A percentile compares a stretch with the other conserved stretches of the same genome.
Conservation (phyloP, 2,329 filamentous ascomycete genomes). For the Pestalotiopsis sp. region DNA sequence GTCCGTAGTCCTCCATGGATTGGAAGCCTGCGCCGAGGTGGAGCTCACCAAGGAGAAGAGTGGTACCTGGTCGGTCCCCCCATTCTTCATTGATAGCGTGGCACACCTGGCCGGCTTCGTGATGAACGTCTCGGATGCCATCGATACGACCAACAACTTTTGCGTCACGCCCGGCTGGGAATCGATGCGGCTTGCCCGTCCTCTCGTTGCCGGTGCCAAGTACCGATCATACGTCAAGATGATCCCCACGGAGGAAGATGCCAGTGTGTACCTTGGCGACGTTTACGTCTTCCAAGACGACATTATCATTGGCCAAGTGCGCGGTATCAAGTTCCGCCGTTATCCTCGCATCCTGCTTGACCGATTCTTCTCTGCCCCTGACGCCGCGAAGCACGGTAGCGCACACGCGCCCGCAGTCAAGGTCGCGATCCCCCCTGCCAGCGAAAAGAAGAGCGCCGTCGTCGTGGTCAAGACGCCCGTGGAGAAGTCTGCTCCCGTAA, state of each 20-base stretch:
- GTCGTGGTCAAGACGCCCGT: neutral
- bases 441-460: neutral
- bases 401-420: neutral
- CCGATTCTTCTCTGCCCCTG: constrained; percentile 41
- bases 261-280: constrained; percentile 33
- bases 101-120: constrained; percentile 41
- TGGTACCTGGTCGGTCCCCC: constrained; percentile 41
- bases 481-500: neutral
- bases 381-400: constrained; percentile 14
- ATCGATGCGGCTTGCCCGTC: constrained; percentile 32
- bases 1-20: constrained; percentile 37
- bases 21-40: constrained; percentile 39
- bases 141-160: constrained; percentile 34
- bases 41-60: constrained; percentile 25
- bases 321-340: constrained; percentile 38
- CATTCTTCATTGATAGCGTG: constrained; percentile 42
- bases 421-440: neutral
- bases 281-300: constrained; percentile 37
- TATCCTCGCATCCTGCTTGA: constrained; percentile 38
- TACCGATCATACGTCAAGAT: constrained; percentile 43
- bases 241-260: constrained; percentile 32
- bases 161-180: constrained; percentile 42
- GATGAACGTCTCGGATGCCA: constrained; percentile 40
- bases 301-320: constrained; percentile 34
- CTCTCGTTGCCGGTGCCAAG: constrained; percentile 29